Evolutionary conservation across 352 stramenopile species (phyloP).

Genomic region (Pythium brassicae): DNA sequence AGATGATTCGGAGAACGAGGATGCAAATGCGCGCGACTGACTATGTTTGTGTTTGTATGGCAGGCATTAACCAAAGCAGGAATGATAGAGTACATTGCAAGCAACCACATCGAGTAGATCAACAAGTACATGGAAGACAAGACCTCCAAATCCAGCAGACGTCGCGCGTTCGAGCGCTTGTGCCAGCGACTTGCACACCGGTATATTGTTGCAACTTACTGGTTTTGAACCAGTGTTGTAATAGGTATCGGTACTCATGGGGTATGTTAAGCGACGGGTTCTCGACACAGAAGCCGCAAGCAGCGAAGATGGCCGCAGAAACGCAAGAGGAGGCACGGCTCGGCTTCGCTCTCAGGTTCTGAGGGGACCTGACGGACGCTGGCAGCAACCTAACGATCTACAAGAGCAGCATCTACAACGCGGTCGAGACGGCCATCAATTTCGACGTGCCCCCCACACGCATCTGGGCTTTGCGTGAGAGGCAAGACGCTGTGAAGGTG

Average conservation of each 20-base stretch:
- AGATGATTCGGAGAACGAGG: too few species aligned
- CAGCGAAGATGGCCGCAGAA: background rate
- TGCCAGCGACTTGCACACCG: background rate
- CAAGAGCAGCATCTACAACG: background rate
- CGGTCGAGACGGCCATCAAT: slow-evolving; percentile 4
- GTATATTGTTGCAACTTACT: background rate
- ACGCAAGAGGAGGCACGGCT: background rate
- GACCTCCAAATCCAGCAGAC: background rate
- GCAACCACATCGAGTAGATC: background rate
- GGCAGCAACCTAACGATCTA: background rate
- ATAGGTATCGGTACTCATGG: too few species aligned
- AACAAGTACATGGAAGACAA: background rate
- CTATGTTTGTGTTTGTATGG: too few species aligned
- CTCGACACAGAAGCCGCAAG: slow-evolving; percentile 1
- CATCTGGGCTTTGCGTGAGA: slow-evolving; percentile 3
- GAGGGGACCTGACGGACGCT: background rate
- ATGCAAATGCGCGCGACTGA: too few species aligned
- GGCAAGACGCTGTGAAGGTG: background rate
- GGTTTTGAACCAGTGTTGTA: background rate
- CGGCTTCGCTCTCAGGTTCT: background rate
- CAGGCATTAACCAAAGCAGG: background rate
- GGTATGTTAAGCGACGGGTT: background rate
- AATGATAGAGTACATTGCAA: background rate
- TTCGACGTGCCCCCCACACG: slow-evolving; percentile 1
- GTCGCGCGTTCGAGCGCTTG: background rate